Evolutionary conservation across 2,329 filamentous ascomycete genomes (phyloP), one percentile per base, ranked within the genome.

Genomic region (Verruconis gallopava): DNA sequence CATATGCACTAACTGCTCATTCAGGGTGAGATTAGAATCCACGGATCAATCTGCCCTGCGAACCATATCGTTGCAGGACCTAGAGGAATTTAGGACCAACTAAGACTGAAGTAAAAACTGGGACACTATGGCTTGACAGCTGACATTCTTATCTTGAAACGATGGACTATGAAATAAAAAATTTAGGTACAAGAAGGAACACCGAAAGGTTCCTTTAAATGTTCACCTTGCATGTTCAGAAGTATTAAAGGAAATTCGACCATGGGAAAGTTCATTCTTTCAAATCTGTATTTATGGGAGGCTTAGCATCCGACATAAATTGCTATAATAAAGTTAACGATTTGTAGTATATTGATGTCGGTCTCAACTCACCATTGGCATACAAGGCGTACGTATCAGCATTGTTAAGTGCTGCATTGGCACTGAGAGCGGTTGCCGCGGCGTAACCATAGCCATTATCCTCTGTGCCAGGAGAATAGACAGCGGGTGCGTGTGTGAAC

Each of bases 361-460:
- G 6, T 5, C 9, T 12, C 21, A 13, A 53, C 48, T 50, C 53
- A 61, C 58, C 67, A 48, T 73, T 71, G 15, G 71, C 67, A 49
- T 67, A 73, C 20, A 73, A 56, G 4, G 69, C 66, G 51, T 66
- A 79, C 0, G 69, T 72, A 53, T 82, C 78, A n/a, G 79, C 79
- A 47, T 82, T 79, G 50, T 68, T 63, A 5, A 81, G 52, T 38
- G 76, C 75, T 72, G 57, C 3, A 55, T 50, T 0, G 64, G n/a
- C 63, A 4, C 58, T 63, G 47, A 81, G 55, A 4, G 58, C 52
- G 3, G 54, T 63, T 4, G 59, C 55, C 39, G 66, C 66, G 4
- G 64, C 55, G 50, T 79, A 81, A 20, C 73, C 75, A 48, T 74
- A 75, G 19, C 64, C 70, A 40, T 69, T 61, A 52, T 82, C 78